Conservation (phyloP, 2,329 filamentous ascomycete species). For the Fonsecaea pugnacius region DNA sequence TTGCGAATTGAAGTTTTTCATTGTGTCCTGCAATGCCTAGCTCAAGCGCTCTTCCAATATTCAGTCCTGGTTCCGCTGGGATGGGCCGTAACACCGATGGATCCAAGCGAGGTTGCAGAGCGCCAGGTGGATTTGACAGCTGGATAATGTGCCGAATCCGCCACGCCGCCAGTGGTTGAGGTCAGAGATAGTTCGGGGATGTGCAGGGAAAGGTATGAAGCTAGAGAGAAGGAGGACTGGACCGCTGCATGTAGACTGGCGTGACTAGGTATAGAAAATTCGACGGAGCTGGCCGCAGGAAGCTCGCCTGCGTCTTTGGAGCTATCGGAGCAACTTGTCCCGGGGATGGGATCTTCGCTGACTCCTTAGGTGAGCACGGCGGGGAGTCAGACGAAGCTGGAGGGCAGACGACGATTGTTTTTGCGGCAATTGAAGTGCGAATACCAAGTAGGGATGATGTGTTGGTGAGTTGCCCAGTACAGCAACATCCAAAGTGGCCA, state of each 20-base stretch:
- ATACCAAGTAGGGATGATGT: neutral
- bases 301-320: neutral
- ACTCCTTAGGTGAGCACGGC: neutral
- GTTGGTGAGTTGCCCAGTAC: neutral
- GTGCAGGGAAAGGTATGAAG: constrained; percentile 1
- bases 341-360: neutral
- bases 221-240: constrained; percentile 1
- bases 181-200: constrained; percentile 2
- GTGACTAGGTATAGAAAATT: neutral
- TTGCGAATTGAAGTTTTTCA: neutral
- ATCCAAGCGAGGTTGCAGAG: constrained; percentile 19
- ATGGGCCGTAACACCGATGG: constrained; percentile 13
- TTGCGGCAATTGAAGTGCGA: neutral
- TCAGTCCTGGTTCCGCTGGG: neutral
- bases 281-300: neutral
- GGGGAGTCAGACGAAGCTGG: neutral
- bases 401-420: neutral
- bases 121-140: constrained; percentile 6
- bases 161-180: constrained; percentile 8
- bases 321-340: neutral
- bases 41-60: neutral
- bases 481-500: neutral
- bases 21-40: neutral
- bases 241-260: constrained; percentile 9
- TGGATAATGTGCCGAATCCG: constrained; percentile 5